Evolutionary conservation across 163 green algal genomes (phyloP), one percentile per base, ranked within the genome.

Genomic region (Prototheca stagnorum): DNA sequence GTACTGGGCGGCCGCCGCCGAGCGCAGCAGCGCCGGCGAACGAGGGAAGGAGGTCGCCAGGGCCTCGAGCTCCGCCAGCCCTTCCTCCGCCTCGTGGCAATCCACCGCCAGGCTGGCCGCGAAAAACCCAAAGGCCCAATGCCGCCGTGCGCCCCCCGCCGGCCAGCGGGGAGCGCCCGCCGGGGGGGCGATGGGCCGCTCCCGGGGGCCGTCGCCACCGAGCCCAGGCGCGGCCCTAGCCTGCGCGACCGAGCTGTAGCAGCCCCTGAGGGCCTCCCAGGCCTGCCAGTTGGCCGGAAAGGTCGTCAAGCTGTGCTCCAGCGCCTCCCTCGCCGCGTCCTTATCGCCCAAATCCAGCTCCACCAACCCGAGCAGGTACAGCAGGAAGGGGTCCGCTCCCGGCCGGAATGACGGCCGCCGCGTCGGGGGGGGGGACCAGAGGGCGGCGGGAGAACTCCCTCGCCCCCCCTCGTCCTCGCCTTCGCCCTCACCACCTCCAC

Each of bases 231-330:
- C 51, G 12, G 25, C 16, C 0, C 44, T 35, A 12, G 64, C 49
- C 4, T 47, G 33, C 4, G 47, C 29, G 5, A 57, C 29, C 27
- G 76, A 74, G 39, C 29, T 27, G 49, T 61, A 77, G 39, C 68
- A 47, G 6, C 47, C 39, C 33, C 67, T 51, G 26, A 84, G 57
- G 31, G 70, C 70, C 61, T 73, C 48, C 47, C 82, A 93, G 0
- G 79, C 81, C 2, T 41, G 59, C 81, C 82, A 92, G 55, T 93
- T 81, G 69, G 70, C 85, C 8, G 82, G 82, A 44, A 70, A 90
- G 12, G 29, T 43, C 2, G 34, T 42, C n/a, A 90, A 50, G 2
- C 73, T 75, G n/a, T 40, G 20, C 28, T 59, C 39, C 49, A 92
- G 63, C 41, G 65, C 48, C 9, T 50, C 47, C 20, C 65, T 44